These are phyloP conservation scores for Leccinum boreale DNA, from an alignment of 768 basidiomycete genomes.

Conservation along the genomic window DNA sequence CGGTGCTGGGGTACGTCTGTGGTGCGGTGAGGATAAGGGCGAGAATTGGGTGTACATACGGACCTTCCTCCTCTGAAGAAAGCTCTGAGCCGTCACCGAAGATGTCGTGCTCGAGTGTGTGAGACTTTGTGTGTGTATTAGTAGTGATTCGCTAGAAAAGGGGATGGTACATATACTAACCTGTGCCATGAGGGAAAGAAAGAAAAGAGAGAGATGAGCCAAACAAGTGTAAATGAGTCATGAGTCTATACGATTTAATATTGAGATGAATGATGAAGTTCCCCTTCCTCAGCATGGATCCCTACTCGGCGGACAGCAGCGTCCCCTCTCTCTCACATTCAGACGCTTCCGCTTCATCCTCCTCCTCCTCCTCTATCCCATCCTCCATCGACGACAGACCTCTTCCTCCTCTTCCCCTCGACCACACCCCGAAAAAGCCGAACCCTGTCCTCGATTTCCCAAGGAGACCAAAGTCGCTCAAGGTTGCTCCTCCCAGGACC, in stretches of 20 bases:
- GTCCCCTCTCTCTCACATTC: conserved; percentile 30
- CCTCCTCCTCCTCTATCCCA: conserved; percentile 4
- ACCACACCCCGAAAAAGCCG: not conserved
- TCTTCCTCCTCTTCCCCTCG: conserved; percentile 18
- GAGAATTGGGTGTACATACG: not conserved
- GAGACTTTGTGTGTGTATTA: not conserved
- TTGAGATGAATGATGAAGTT: too few relatives aligned
- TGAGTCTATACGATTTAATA: not conserved
- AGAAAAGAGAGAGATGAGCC: not conserved
- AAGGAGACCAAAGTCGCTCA: not conserved
- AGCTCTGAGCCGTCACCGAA: conserved; percentile 87
- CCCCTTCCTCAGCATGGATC: conserved; percentile 23
- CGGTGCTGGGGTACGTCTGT: conserved; percentile 44
- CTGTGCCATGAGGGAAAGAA: conserved; percentile 8
- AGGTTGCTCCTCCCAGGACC: conserved; percentile 1
- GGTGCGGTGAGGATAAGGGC: conserved; percentile 1
- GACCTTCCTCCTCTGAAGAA: conserved; percentile 67
- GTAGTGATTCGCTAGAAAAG: too few relatives aligned
- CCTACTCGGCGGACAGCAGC: conserved; percentile 18
- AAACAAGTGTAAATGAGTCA: conserved; percentile 15
- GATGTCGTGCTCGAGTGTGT: conserved; percentile 59
- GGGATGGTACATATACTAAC: not conserved
- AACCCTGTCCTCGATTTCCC: not conserved
- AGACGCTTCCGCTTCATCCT: conserved; percentile 22
- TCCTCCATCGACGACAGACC: conserved; percentile 17